These are phyloP conservation scores for Colletotrichum sp. DNA, from an alignment of 2,329 filamentous ascomycete species.

Conservation along the genomic window DNA sequence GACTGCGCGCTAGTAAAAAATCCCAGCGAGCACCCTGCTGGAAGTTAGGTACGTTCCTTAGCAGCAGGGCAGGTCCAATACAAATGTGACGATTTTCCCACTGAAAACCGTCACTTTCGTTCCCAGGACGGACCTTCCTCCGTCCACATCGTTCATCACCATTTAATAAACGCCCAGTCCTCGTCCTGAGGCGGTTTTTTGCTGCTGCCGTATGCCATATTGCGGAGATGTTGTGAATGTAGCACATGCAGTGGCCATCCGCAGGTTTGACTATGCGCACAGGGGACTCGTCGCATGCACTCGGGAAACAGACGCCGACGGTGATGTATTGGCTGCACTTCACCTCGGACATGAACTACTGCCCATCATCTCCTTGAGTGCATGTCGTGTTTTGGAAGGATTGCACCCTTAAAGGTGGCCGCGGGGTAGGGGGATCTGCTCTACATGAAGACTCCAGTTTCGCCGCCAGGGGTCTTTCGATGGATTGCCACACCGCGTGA, in stretches of 20 bases:
- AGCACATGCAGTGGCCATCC: neutral
- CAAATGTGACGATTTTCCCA: no score
- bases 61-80: no score
- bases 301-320: neutral
- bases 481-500: neutral
- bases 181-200: no score
- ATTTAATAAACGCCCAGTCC: rapidly evolving
- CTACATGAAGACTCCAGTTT: no score
- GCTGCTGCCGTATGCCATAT: rapidly evolving
- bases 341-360: neutral
- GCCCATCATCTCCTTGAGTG: neutral
- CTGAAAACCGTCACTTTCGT: no score
- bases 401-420: rapidly evolving
- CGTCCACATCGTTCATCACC: no score
- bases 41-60: no score
- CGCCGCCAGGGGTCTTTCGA: neutral
- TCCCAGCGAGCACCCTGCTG: no score
- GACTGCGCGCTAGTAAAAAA: no score
- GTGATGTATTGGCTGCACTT: neutral
- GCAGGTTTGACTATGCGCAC: neutral
- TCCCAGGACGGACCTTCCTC: no score
- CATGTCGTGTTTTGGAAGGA: neutral
- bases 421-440: neutral
- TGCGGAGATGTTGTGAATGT: rapidly evolving
- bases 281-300: neutral